Evolutionary conservation across 2,329 filamentous ascomycete genomes (phyloP).

Genomic region (Rosellinia necatrix): DNA sequence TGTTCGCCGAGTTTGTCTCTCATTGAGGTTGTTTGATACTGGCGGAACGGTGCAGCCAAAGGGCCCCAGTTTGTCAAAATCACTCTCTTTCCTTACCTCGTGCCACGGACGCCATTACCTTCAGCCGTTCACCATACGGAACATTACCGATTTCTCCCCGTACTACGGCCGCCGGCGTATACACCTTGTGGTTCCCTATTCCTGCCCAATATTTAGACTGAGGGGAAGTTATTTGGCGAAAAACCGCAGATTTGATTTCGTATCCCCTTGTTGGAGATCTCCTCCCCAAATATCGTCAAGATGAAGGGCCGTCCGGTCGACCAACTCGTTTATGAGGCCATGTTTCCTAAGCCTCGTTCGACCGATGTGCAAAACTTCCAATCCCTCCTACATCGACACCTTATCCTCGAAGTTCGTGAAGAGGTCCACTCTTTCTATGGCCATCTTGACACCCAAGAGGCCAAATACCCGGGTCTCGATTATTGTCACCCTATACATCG

Average conservation of each 20-base stretch:
- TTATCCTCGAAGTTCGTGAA: constrained; percentile 78
- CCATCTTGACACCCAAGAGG: constrained; percentile 77
- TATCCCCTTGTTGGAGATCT: neutral
- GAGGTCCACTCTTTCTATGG: constrained; percentile 81
- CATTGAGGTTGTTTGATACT: too few species aligned
- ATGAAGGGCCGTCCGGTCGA: constrained; percentile 77
- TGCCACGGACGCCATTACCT: neutral
- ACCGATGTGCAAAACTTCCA: constrained; percentile 74
- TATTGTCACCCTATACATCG: constrained; percentile 75
- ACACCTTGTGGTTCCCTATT: constrained; percentile 3
- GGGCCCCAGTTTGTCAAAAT: neutral
- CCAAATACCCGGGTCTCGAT: constrained; percentile 81
- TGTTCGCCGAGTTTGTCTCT: too few species aligned
- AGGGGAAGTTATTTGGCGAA: neutral
- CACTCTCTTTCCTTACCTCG: neutral
- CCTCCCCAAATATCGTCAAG: constrained; percentile 31
- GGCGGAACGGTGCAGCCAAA: too few species aligned
- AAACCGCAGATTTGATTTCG: neutral
- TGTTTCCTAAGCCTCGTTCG: constrained; percentile 70
- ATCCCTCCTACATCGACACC: constrained; percentile 68
- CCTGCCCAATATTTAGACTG: neutral
- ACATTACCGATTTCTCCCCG: neutral
- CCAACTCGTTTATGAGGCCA: constrained; percentile 73
- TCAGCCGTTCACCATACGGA: neutral
- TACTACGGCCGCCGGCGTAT: neutral